phyloP scores from a whole-genome alignment of 2,329 filamentous ascomycete species.

The Neocatenulostroma microsporum region DNA sequence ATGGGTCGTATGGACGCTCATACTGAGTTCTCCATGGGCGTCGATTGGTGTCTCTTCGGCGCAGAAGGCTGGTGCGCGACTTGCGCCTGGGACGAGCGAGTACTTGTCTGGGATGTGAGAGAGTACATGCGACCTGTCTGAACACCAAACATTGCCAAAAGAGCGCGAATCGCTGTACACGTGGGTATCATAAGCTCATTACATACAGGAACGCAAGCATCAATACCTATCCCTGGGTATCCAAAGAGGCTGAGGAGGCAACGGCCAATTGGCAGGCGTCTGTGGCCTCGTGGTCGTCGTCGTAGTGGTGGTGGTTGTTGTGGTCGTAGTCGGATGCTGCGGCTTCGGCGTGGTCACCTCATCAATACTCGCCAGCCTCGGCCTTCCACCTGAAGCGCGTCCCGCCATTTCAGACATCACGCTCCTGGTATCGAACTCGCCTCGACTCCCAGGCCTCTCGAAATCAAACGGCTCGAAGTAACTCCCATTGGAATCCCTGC shows the following conservation, averaged over 20 bases:
- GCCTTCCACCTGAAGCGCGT: neutral
- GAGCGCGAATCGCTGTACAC: neutral
- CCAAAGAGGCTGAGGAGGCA: too few relatives aligned
- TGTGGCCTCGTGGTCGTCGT: too few relatives aligned
- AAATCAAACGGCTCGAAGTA: conserved; percentile 10
- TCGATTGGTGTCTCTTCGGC: conserved; percentile 97
- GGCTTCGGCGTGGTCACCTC: too few relatives aligned
- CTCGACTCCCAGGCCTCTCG: conserved; percentile 5
- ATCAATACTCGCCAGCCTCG: conserved; percentile 3
- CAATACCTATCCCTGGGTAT: too few relatives aligned
- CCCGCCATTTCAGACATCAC: conserved; percentile 1
- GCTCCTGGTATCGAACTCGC: conserved; percentile 3
- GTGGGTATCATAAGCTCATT: conserved; percentile 6
- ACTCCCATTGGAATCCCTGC: conserved; percentile 2
- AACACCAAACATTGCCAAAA: neutral
- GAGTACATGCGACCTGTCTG: conserved; percentile 45
- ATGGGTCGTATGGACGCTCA: conserved; percentile 84
- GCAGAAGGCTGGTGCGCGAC: conserved; percentile 93
- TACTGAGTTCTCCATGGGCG: conserved; percentile 91
- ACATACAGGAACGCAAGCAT: too few relatives aligned
- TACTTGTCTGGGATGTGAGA: conserved; percentile 87
- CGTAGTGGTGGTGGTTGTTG: too few relatives aligned
- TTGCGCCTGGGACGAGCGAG: conserved; percentile 85
- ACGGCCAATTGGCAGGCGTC: too few relatives aligned
- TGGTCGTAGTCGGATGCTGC: too few relatives aligned